Base-by-base conservation (phyloP, 2,329 filamentous ascomycete species). In the Calonectria pteridis region DNA sequence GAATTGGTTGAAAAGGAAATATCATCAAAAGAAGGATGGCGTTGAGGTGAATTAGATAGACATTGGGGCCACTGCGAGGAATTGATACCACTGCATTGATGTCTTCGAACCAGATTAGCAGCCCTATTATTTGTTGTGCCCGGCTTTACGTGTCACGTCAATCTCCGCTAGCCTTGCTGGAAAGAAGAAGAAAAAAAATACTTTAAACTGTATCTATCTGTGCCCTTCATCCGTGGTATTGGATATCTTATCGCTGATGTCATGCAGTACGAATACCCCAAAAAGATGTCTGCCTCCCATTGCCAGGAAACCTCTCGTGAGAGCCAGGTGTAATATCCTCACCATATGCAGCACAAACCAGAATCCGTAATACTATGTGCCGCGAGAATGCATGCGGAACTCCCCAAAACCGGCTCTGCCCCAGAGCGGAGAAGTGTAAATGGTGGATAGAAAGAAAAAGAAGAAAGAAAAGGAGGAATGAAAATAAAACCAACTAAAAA, bases 401-500 rank as follows among this genome's bases (percentile, higher is more conserved):
- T 75, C 69, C 70, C 70, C 40, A n/a, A 26, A 67, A 55, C 66
- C 31, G 43, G 49, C 59, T 66, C 50, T 68, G 59, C 50, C 40
- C 40, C 29, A 58, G 50, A 29, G 59, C 71, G 46, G 66, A 73
- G 59, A 62, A 75, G 67, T 63, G 35, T 53, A 63, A 49, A 67
- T 40, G 69, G 72, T 66, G 50, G 83, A 82, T 84, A 77, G 77
- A 79, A 79, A 80, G 79, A 73, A 77, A 76, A 78, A 83, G 80
- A 28, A 66, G n/a, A n/a, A 73, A 23, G 35, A 49, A 7, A 37
- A 43, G 14, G 6, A 37, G 31, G 64, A 67, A 26, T 20, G 5
- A 16, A n/a, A 35, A n/a, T 7, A 28, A 72, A 71, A 71, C 59
- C 55, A 83, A 82, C 84, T 77, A 77, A 79, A 80, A 79, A 80